Base-by-base conservation (phyloP, 192 early-diverging fungal species). In the Coemansia reversa region DNA sequence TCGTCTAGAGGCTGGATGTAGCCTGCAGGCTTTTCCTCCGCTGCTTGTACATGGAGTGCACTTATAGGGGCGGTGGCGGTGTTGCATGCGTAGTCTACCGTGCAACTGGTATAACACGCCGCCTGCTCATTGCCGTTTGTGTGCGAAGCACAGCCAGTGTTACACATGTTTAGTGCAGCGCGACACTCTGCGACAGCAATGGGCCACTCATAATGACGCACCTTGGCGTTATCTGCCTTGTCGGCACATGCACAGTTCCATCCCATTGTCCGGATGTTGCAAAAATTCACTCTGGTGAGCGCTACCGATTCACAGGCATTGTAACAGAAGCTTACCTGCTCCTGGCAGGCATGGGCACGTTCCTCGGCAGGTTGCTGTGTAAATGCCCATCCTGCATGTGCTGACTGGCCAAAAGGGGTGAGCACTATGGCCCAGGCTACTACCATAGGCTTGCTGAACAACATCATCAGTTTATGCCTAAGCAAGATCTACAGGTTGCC, bases 251-350 rank as follows among this genome's bases (percentile, higher is more conserved):
- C 69, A 47, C 78, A 81, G 69, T 81, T 72, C 78, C 78, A 81
- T 16, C 78, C 78, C 69, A 74, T 81, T 18, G 78, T 81, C 7
- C 69, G 68, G 29, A 81, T 72, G 51, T 75, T 81, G 72, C 78
- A 81, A 72, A 81, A 81, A 60, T 81, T 81, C 27, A 51, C 47
- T 7, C 48, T 56, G 12, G 78, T 81, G 35, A 50, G 60, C 22
- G 60, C 55, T 9, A 81, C 78, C 7, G 72, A 65, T 11, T 66
- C 66, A 33, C 78, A 81, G 2, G 63, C 30, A 42, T 72, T 81
- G 59, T 81, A 81, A 66, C 78, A 81, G 63, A 75, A 81, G 51
- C 72, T 72, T 63, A 81, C 72, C 20, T 81, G 78, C 29, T 75
- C 72, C 19, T 81, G 78, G 60, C 78, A 81, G 0, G 65, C 66